Base-by-base conservation (phyloP, 805 yeast species). In the Wickerhamomyces tratensis region DNA sequence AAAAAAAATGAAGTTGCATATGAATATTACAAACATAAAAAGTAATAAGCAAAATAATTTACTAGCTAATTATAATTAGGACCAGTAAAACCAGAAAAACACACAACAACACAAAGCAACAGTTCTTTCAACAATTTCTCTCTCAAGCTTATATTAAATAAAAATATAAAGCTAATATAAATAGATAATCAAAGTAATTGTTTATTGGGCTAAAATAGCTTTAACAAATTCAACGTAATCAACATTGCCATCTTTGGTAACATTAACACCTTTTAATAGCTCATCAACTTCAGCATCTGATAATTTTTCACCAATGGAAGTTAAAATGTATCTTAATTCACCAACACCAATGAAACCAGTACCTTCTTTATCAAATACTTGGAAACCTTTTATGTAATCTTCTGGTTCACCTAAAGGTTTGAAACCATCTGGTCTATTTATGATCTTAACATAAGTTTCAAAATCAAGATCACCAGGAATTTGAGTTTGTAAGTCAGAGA, bases 291-390 rank as follows among this genome's bases (percentile, higher is more conserved):
- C 99, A 37, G 78, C 71, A 53, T 88, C 96, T 13, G 84, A 65
- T 53, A 93, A 71, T 66, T 89, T 89, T 66, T 93, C 99, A 46
- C 99, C 99, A 53, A 93, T 80, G 7, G 96, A 84, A 33, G 98
- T 93, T 58, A 93, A 73, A 62, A 93, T 88, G 66, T 93, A 93
- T 62, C 95, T 79, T 56, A 93, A 75, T 67, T 93, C 98, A 44
- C 99, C 99, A 38, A 93, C 95, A 36, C 97, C 95, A 53, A 93
- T 93, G 67, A 82, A 86, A 6, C 99, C 99, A 15, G 96, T 84
- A 49, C 83, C 78, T 51, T 88, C 95, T 69, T 91, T 93, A 68
- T 93, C 99, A 54, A 93, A 93, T 6, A 93, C 97, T 68, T 93
- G 98, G 77, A 93, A 93, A 0, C 91, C 93, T 59, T 91, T 86